These are phyloP conservation scores for Hyaloperonospora brassicae DNA, from an alignment of 352 stramenopile genomes.

Conservation along the genomic window DNA sequence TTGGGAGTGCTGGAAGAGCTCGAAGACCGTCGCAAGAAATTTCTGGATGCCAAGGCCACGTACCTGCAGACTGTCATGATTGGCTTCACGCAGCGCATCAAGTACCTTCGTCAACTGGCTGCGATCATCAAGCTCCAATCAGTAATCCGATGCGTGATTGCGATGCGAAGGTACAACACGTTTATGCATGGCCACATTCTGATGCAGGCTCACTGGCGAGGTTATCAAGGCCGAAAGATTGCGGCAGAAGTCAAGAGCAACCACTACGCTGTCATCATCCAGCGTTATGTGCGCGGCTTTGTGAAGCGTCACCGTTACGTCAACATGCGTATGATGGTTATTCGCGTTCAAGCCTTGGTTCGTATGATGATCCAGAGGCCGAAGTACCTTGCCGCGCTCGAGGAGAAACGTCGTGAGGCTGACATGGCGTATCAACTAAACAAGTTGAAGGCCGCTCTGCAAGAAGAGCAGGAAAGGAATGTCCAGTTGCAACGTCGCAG, in stretches of 20 bases:
- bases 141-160: conserved; percentile 71
- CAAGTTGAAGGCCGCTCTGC: conserved; percentile 66
- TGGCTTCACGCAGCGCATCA: conserved; percentile 63
- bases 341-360: conserved; percentile 68
- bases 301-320: conserved; percentile 58
- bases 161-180: conserved; percentile 81
- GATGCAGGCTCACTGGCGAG: conserved; percentile 62
- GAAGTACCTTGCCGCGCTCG: conserved; percentile 64
- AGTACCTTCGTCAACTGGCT: conserved; percentile 63
- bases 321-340: conserved; percentile 57
- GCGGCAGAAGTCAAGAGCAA: conserved; percentile 74
- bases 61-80: conserved; percentile 77
- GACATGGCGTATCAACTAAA: conserved; percentile 83
- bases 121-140: conserved; percentile 83
- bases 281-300: conserved; percentile 69
- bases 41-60: conserved; percentile 70
- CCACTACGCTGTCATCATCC: conserved; percentile 76
- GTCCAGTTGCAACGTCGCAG: conserved; percentile 56
- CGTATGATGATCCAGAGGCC: conserved; percentile 77
- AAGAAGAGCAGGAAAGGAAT: conserved; percentile 74
- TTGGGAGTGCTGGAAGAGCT: conserved; percentile 78
- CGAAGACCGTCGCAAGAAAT: conserved; percentile 80
- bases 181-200: conserved; percentile 58
- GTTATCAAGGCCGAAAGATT: conserved; percentile 54
- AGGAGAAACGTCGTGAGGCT: conserved; percentile 77